phyloP scores from a whole-genome alignment of 1,139 yeast species.

The Keqinozyma sinolaborantium region DNA sequence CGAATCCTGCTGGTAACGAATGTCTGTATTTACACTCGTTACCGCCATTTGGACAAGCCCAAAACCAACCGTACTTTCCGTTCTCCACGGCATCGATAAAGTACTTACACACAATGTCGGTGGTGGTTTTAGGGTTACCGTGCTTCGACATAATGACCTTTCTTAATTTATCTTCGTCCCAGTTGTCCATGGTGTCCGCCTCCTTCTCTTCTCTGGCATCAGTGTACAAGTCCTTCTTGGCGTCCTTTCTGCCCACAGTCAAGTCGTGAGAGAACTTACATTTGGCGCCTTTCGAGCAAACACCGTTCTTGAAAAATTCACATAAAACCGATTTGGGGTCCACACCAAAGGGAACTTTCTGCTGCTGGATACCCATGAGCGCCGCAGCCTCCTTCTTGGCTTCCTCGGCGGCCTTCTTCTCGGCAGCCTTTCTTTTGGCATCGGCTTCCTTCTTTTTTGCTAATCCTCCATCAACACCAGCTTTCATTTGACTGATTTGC shows the following conservation, averaged over 20 bases:
- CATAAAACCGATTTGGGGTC: constrained; percentile 95
- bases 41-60: constrained; percentile 97
- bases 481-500: constrained; percentile 70
- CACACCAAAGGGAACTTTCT: constrained; percentile 94
- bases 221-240: constrained; percentile 87
- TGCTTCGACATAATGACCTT: constrained; percentile 86
- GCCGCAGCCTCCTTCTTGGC: constrained; percentile 87
- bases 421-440: constrained; percentile 71
- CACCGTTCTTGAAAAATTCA: constrained; percentile 85
- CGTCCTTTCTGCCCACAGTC: constrained; percentile 80
- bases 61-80: constrained; percentile 98
- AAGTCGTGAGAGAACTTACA: constrained; percentile 96
- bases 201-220: constrained; percentile 79
- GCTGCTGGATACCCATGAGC: constrained; percentile 68
- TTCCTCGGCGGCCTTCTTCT: constrained; percentile 85
- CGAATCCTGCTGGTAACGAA: constrained; percentile 96
- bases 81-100: constrained; percentile 97
- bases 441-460: constrained; percentile 75
- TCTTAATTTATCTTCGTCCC: constrained; percentile 96
- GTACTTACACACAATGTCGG: constrained; percentile 90
- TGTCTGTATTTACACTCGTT: constrained; percentile 92
- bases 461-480: constrained; percentile 60
- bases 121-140: constrained; percentile 91
- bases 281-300: constrained; percentile 83
- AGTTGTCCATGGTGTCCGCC: constrained; percentile 86